Conservation (phyloP, 352 stramenopile species). For the Saprolegnia parasitica region DNA sequence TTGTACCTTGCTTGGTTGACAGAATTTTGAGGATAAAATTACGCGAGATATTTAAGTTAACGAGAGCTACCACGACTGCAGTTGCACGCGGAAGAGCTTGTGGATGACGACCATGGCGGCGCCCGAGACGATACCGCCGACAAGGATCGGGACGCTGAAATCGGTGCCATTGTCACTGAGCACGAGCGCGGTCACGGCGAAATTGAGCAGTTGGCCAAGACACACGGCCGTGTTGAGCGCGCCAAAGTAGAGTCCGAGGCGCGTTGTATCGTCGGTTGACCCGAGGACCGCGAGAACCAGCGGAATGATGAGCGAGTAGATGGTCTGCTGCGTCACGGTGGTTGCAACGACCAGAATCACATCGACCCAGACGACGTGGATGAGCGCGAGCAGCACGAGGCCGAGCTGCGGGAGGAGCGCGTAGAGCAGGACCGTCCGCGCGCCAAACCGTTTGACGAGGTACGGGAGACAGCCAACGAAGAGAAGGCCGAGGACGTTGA, state of each 20-base stretch:
- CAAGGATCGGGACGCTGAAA: slow-evolving; percentile 55
- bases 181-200: slow-evolving; percentile 43
- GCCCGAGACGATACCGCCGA: slow-evolving; percentile 58
- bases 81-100: slow-evolving; percentile 53
- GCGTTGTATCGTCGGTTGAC: slow-evolving; percentile 29
- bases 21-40: no score
- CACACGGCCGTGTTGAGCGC: slow-evolving; percentile 72
- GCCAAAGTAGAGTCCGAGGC: slow-evolving; percentile 70
- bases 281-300: slow-evolving; percentile 2
- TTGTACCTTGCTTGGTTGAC: no score
- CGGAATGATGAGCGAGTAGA: slow-evolving; percentile 12
- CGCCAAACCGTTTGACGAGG: slow-evolving; percentile 41
- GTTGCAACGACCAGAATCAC: slow-evolving; percentile 47
- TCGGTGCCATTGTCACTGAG: slow-evolving; percentile 52
- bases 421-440: slow-evolving; percentile 39
- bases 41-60: not conserved
- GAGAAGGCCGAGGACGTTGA: slow-evolving; percentile 49
- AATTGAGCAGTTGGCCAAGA: slow-evolving; percentile 66
- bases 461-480: slow-evolving; percentile 52
- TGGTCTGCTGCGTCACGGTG: slow-evolving; percentile 39
- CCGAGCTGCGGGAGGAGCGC: slow-evolving; percentile 45
- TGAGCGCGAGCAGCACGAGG: slow-evolving; percentile 51
- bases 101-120: slow-evolving; percentile 50
- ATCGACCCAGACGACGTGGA: slow-evolving; percentile 38
- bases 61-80: slow-evolving; percentile 56